These are phyloP conservation scores for Gynandropsis gynandra DNA, from an alignment of 345 rosid genomes.

Conservation along the genomic window DNA sequence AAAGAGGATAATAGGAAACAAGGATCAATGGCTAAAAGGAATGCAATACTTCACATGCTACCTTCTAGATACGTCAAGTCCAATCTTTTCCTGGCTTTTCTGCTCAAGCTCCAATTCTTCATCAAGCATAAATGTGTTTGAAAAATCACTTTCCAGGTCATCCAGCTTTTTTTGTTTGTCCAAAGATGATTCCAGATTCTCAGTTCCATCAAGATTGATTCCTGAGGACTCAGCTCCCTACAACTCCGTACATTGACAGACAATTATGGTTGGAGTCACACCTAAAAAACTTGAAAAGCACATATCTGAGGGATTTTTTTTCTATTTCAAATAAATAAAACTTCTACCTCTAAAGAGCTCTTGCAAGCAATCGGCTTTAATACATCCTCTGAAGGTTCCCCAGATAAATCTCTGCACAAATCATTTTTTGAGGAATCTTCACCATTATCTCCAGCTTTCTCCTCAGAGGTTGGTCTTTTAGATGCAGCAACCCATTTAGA, in stretches of 20 bases:
- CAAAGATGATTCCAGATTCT: slow-evolving; percentile 24
- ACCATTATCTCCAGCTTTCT: slow-evolving; percentile 29
- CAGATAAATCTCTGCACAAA: neutral
- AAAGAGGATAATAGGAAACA: slow-evolving; percentile 1
- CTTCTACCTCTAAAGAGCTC: slow-evolving; percentile 20
- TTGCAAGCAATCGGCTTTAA: slow-evolving; percentile 9
- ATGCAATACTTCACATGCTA: slow-evolving; percentile 22
- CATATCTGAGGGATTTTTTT: slow-evolving; percentile 25
- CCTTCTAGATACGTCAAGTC: slow-evolving; percentile 41
- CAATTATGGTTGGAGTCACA: slow-evolving; percentile 14
- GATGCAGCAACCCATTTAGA: slow-evolving; percentile 58
- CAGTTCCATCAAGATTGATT: slow-evolving; percentile 20
- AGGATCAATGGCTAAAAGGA: neutral
- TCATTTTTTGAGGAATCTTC: neutral
- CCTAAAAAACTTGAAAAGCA: slow-evolving; percentile 19
- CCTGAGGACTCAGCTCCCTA: slow-evolving; percentile 35
- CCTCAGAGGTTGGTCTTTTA: slow-evolving; percentile 33
- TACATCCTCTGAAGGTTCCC: slow-evolving; percentile 12
- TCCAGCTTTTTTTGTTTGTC: slow-evolving; percentile 31
- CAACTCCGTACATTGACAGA: slow-evolving; percentile 14
- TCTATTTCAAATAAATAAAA: slow-evolving; percentile 15
- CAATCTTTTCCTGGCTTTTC: slow-evolving; percentile 30
- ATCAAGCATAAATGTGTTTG: slow-evolving; percentile 80
- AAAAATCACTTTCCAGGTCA: slow-evolving; percentile 59
- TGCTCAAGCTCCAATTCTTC: slow-evolving; percentile 93